phyloP scores from a whole-genome alignment of 345 rosid genomes.

The Gossypioides kirkii region DNA sequence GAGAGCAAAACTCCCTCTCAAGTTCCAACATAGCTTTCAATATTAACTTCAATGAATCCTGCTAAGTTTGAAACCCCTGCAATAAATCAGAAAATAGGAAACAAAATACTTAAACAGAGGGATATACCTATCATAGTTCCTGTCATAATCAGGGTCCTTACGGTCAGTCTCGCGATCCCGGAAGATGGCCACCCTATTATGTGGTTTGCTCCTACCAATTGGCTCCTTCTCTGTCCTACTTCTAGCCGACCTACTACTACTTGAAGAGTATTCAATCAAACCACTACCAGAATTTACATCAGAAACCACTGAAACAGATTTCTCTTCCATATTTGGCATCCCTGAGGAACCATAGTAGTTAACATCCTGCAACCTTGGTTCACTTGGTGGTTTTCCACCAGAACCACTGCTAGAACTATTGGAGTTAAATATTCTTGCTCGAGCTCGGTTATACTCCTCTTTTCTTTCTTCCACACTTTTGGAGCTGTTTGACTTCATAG shows the following conservation, averaged over 20 bases:
- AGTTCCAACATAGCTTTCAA: background rate
- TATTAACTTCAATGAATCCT: background rate
- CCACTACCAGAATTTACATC: constrained; percentile 42
- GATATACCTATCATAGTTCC: constrained; percentile 63
- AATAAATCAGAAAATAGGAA: background rate
- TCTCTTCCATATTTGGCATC: constrained; percentile 44
- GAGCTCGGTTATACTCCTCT: constrained; percentile 77
- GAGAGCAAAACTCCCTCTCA: background rate
- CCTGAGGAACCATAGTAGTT: constrained; percentile 31
- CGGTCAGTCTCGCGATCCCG: constrained; percentile 73
- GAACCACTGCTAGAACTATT: constrained; percentile 30
- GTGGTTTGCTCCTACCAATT: constrained; percentile 43
- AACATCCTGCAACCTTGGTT: constrained; percentile 40
- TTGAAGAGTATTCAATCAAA: constrained; percentile 45
- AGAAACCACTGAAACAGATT: constrained; percentile 32
- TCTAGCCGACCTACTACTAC: constrained; percentile 47
- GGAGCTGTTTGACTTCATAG: constrained; percentile 38
- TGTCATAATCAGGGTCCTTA: constrained; percentile 81
- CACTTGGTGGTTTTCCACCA: constrained; percentile 39
- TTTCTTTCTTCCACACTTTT: constrained; percentile 84
- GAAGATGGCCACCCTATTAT: constrained; percentile 65
- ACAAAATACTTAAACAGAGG: background rate
- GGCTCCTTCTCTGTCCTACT: constrained; percentile 64
- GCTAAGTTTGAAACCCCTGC: background rate
- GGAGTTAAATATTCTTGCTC: constrained; percentile 68